Evolutionary conservation across 345 rosid species (phyloP).

Genomic region (Pugionium cornutum): DNA sequence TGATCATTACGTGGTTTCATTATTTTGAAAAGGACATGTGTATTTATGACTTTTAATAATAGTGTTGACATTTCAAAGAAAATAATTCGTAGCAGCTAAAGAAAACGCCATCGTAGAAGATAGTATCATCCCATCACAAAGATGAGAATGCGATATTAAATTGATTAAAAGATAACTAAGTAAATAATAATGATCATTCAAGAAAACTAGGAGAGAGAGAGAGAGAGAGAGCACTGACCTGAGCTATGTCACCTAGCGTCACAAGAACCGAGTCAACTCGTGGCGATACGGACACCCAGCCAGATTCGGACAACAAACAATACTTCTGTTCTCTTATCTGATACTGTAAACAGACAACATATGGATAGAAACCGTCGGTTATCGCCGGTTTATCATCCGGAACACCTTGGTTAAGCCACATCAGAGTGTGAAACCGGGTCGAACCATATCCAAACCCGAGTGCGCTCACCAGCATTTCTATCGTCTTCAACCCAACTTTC

Average conservation of each 20-base stretch:
- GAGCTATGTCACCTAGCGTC: constrained; percentile 72
- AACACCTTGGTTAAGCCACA: constrained; percentile 53
- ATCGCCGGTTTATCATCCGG: constrained; percentile 38
- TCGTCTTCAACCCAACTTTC: constrained; percentile 54
- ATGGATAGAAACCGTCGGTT: constrained; percentile 71
- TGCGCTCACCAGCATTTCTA: constrained; percentile 47
- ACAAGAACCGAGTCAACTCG: constrained; percentile 66
- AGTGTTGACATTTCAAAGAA: not conserved
- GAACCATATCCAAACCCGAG: constrained; percentile 51
- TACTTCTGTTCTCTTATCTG: constrained; percentile 56
- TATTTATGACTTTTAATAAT: not conserved
- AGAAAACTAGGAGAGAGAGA: not conserved
- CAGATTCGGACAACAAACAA: constrained; percentile 55
- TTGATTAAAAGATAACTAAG: not conserved
- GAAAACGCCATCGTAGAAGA: constrained; percentile 7
- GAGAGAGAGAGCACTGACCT: constrained; percentile 37
- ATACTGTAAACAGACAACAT: constrained; percentile 62
- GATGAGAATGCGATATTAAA: constrained; percentile 11
- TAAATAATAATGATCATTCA: not conserved
- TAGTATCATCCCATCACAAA: not conserved
- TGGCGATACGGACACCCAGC: constrained; percentile 55
- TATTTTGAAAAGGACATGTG: constrained; percentile 19
- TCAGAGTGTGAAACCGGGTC: constrained; percentile 49
- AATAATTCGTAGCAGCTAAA: constrained; percentile 10
- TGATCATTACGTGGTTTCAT: constrained; percentile 4